Conservation (phyloP, 1,139 yeast genomes). For the Candida sanyaensis region DNA sequence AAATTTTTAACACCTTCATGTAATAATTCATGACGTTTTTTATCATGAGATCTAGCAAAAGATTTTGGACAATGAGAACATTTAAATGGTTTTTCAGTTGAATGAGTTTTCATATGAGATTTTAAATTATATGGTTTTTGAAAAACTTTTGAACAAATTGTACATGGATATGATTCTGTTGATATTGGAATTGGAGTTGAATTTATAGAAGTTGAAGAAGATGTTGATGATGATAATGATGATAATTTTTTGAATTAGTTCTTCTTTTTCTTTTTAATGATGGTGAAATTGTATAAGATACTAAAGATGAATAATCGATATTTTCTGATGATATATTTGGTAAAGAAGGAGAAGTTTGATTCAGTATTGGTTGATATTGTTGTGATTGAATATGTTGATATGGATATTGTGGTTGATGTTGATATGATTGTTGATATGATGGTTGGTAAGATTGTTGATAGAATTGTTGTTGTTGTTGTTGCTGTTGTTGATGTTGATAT, state of each 20-base stretch:
- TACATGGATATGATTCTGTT: conserved; percentile 37
- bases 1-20: conserved; percentile 59
- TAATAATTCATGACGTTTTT: conserved; percentile 55
- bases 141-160: conserved; percentile 50
- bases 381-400: background rate
- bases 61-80: conserved; percentile 51
- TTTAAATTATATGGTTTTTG: conserved; percentile 57
- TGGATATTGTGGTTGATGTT: conserved; percentile 5
- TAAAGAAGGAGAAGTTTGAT: conserved; percentile 3
- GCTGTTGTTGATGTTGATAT: conserved; percentile 2
- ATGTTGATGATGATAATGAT: background rate
- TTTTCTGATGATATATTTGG: conserved; percentile 5
- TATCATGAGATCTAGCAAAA: conserved; percentile 60
- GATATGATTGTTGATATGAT: background rate
- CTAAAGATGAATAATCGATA: conserved; percentile 41
- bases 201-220: background rate
- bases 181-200: conserved; percentile 9
- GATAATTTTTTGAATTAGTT: conserved; percentile 7
- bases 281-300: conserved; percentile 39
- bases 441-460: no score
- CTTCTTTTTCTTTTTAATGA: conserved; percentile 37
- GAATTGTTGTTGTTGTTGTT: conserved; percentile 4
- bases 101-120: conserved; percentile 58
- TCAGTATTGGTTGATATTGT: conserved; percentile 3
- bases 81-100: conserved; percentile 54